A percentile compares a stretch with the other conserved stretches of the same genome.
Evolutionary conservation across 768 basidiomycete species (phyloP).

Genomic region (Amanita exitialis): DNA sequence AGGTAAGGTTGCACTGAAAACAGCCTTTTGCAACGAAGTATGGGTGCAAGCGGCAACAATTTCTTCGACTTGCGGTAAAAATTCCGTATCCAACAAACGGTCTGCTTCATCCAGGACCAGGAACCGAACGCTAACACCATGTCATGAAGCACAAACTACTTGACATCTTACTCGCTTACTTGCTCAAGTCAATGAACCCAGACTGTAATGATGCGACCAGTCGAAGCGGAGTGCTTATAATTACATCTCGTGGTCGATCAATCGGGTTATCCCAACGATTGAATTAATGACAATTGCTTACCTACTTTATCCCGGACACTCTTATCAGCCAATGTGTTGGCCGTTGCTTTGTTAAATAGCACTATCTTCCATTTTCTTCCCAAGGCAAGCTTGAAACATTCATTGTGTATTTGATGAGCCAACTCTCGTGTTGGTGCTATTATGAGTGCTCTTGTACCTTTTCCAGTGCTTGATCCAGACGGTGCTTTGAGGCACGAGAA

Average conservation of each 20-base stretch:
- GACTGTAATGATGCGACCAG: slow-evolving; percentile 73
- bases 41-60: slow-evolving; percentile 71
- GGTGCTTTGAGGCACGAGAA: slow-evolving; percentile 53
- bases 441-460: slow-evolving; percentile 69
- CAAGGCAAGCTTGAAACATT: slow-evolving; percentile 72
- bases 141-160: not conserved
- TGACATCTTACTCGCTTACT: slow-evolving; percentile 39
- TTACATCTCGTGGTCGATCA: slow-evolving; percentile 47
- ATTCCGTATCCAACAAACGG: slow-evolving; percentile 82
- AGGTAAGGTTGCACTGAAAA: slow-evolving; percentile 94
- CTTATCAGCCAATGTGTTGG: slow-evolving; percentile 69
- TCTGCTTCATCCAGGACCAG: slow-evolving; percentile 88
- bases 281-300: slow-evolving; percentile 21
- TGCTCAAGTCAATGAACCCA: slow-evolving; percentile 54
- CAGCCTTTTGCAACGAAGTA: slow-evolving; percentile 65
- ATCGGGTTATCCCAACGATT: slow-evolving; percentile 5
- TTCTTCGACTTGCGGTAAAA: slow-evolving; percentile 82
- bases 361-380: slow-evolving; percentile 79
- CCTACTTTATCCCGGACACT: slow-evolving; percentile 68
- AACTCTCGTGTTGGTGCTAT: slow-evolving; percentile 91
- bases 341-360: slow-evolving; percentile 85
- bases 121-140: slow-evolving; percentile 61
- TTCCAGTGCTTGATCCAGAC: slow-evolving; percentile 35
- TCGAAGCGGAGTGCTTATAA: slow-evolving; percentile 88
- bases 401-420: slow-evolving; percentile 93